A percentile compares a stretch with the other conserved stretches of the same genome.
These are phyloP conservation scores for Alnus rubra DNA, from an alignment of 306 rosid species.

Conservation along the genomic window DNA sequence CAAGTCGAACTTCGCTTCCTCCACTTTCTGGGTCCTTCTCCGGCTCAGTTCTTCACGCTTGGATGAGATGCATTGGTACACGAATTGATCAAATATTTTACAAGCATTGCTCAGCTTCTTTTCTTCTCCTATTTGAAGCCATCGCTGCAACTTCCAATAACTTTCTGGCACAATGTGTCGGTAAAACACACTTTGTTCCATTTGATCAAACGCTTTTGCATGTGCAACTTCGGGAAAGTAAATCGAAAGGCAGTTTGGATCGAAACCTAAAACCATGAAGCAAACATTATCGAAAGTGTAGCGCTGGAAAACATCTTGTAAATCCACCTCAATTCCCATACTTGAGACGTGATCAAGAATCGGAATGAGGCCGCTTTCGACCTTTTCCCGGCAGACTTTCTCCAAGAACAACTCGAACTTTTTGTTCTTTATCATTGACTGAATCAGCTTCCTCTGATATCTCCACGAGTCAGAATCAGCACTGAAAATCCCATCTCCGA, in stretches of 20 bases:
- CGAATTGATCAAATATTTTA: slow-evolving; percentile 19
- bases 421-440: background rate
- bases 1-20: background rate
- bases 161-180: slow-evolving; percentile 22
- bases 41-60: background rate
- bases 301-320: slow-evolving; percentile 32
- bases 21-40: background rate
- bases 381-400: background rate
- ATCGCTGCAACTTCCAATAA: slow-evolving; percentile 30
- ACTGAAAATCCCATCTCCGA: slow-evolving; percentile 42
- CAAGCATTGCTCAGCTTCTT: slow-evolving; percentile 6
- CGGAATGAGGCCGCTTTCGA: slow-evolving; percentile 22
- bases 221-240: slow-evolving; percentile 1
- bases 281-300: slow-evolving; percentile 30
- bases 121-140: slow-evolving; percentile 32
- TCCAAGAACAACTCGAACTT: slow-evolving; percentile 10
- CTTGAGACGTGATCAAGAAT: slow-evolving; percentile 19
- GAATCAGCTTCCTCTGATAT: slow-evolving; percentile 21
- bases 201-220: slow-evolving; percentile 25
- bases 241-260: slow-evolving; percentile 6
- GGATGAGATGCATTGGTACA: slow-evolving; percentile 6
- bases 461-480: slow-evolving; percentile 33
- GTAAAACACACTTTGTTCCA: slow-evolving; percentile 10
- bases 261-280: slow-evolving; percentile 28
- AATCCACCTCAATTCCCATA: slow-evolving; percentile 20